Conservation (phyloP, 2,329 filamentous ascomycete species). For the Zasmidium angulare region DNA sequence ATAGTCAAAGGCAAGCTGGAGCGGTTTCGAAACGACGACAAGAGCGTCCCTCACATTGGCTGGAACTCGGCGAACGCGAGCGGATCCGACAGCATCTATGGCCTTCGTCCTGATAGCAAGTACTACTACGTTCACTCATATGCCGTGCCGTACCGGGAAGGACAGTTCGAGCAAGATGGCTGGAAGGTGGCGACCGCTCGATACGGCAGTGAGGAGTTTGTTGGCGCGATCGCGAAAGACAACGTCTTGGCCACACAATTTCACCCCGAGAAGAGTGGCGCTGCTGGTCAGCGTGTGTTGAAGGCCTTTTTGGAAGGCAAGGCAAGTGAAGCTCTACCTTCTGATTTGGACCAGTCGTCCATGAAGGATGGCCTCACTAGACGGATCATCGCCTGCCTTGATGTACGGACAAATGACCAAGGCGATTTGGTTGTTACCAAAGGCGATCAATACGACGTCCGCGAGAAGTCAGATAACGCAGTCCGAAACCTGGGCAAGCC, state of each 20-base stretch:
- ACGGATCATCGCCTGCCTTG: constrained; percentile 90
- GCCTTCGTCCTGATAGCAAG: constrained; percentile 76
- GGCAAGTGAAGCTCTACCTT: constrained; percentile 55
- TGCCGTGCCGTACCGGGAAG: constrained; percentile 72
- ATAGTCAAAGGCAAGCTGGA: constrained; percentile 69
- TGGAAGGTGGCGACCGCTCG: constrained; percentile 90
- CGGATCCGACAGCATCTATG: constrained; percentile 65
- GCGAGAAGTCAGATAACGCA: constrained; percentile 71
- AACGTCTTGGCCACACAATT: constrained; percentile 94
- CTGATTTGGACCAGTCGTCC: constrained; percentile 31
- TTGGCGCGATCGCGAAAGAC: constrained; percentile 81
- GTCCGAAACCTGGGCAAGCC: constrained; percentile 96
- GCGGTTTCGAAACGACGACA: constrained; percentile 73
- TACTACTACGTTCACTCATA: constrained; percentile 99
- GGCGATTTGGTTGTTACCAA: constrained; percentile 97
- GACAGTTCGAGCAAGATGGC: constrained; percentile 73
- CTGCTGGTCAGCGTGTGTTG: constrained; percentile 79
- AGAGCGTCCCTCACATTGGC: constrained; percentile 97
- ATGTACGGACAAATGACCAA: constrained; percentile 90
- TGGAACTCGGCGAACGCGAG: constrained; percentile 86
- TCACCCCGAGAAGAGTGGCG: constrained; percentile 95
- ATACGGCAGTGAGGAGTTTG: constrained; percentile 86
- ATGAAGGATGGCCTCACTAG: constrained; percentile 74
- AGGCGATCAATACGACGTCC: constrained; percentile 97
- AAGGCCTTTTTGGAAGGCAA: constrained; percentile 81